Conservation (phyloP, 2,329 filamentous ascomycete genomes). For the Thielaviopsis punctulata region DNA sequence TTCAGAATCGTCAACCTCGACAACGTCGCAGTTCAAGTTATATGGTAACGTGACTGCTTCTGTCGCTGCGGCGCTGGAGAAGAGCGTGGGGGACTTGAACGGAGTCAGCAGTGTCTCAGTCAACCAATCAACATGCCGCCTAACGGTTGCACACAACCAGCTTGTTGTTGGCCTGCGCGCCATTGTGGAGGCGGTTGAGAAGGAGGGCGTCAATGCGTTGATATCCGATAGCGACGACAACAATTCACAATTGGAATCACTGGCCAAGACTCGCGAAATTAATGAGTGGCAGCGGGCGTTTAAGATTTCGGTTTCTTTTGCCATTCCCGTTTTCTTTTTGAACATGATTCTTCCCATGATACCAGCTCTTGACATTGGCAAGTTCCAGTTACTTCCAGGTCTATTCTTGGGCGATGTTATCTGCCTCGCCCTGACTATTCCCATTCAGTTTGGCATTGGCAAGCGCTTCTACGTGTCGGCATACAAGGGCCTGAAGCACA, state of each 20-base stretch:
- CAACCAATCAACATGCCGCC: constrained; percentile 54
- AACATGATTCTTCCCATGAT: constrained; percentile 93
- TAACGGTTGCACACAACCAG: constrained; percentile 58
- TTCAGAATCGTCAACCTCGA: constrained; percentile 33
- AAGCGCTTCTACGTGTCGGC: constrained; percentile 85
- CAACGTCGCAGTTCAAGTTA: constrained; percentile 60
- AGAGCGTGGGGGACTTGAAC: constrained; percentile 41
- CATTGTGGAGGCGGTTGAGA: constrained; percentile 68
- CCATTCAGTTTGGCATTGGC: constrained; percentile 91
- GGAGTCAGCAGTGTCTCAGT: constrained; percentile 63
- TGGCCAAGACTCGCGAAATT: constrained; percentile 93
- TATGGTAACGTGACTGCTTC: constrained; percentile 61
- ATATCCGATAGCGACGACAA: constrained; percentile 88
- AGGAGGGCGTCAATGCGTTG: constrained; percentile 72
- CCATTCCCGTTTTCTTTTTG: constrained; percentile 76
- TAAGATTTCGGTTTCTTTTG: constrained; percentile 59
- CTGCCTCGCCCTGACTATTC: constrained; percentile 70
- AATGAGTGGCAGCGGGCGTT: constrained; percentile 82
- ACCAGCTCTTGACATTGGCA: constrained; percentile 60
- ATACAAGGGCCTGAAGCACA: constrained; percentile 83
- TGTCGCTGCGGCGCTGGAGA: constrained; percentile 56
- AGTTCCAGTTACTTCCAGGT: constrained; percentile 47
- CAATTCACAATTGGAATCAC: constrained; percentile 85
- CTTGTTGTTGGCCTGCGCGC: constrained; percentile 58
- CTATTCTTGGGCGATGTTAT: constrained; percentile 78